Evolutionary conservation across 2,329 filamentous ascomycete species (phyloP), one percentile per base, ranked within the genome.

Genomic region (Trichoderma breve): DNA sequence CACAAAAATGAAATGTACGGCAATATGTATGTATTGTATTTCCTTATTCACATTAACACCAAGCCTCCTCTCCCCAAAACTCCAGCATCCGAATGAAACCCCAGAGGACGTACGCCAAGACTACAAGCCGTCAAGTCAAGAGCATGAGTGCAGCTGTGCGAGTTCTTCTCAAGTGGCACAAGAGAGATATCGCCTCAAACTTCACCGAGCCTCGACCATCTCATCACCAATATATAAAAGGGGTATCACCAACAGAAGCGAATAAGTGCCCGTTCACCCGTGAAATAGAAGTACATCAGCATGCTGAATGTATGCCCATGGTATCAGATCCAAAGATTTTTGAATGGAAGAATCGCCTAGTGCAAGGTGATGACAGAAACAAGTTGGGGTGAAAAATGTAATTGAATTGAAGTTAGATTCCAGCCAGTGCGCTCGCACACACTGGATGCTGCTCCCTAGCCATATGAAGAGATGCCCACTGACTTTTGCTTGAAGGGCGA

Each of bases 211-310:
- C 66, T 39, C 51, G 11, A 66, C 36, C 43, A 21, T 60, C 47
- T 63, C 73, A 18, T 70, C 71, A 58, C 60, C 71, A 51, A 53
- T 30, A 57, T 55, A 53, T 60, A 74, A 79, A 80, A 75, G 76
- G 79, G 79, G 79, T 81, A 81, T 81, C 79, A 77, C 77, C 77
- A 76, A 70, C 75, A 77, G 76, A 80, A 80, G 74, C 71, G 76
- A 79, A 79, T 67, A 75, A 77, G 72, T 73, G 71, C 74, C 73
- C 76, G 74, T 74, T 69, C 75, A 74, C 65, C 57, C 51, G 69
- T 51, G 36, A 62, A 71, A 68, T 34, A 39, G 24, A 66, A 70
- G 60, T 73, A 76, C 74, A 73, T 47, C 66, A 70, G 15, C 36
- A 70, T 39, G 57, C 39, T 70, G 72, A 74, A 62, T 75, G 57